These are phyloP conservation scores for Kodamaea kakaduensis DNA, from an alignment of 805 yeast genomes.

Conservation along the genomic window DNA sequence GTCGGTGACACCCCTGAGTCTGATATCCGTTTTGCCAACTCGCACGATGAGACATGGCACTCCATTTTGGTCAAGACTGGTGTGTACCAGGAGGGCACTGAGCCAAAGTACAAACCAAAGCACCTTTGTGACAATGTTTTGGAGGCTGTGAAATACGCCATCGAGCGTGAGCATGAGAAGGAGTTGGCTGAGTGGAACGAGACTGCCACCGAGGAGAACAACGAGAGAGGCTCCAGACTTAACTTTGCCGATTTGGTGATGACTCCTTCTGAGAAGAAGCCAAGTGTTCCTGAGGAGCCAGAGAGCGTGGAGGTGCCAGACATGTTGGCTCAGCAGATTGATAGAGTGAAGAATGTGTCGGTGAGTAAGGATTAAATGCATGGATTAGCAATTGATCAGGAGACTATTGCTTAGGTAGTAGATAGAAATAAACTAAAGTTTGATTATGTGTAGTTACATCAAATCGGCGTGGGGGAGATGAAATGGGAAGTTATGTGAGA, in stretches of 20 bases:
- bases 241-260: conserved; percentile 44
- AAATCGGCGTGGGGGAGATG: no score
- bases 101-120: conserved; percentile 76
- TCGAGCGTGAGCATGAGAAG: conserved; percentile 71
- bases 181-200: conserved; percentile 75
- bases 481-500: no score
- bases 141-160: conserved; percentile 79
- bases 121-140: conserved; percentile 68
- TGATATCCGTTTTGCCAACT: conserved; percentile 82
- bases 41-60: conserved; percentile 81
- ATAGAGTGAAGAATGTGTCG: conserved; percentile 33
- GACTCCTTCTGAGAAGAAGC: conserved; percentile 37
- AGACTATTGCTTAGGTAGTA: no score
- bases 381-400: no score
- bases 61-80: conserved; percentile 85
- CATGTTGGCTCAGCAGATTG: conserved; percentile 40
- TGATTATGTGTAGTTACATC: no score
- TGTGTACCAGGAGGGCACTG: conserved; percentile 76
- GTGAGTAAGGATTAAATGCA: conserved; percentile 10
- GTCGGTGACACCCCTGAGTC: conserved; percentile 91
- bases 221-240: conserved; percentile 30
- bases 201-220: conserved; percentile 29
- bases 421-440: no score
- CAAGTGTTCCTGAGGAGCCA: conserved; percentile 25
- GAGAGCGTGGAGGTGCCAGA: conserved; percentile 51